These are phyloP conservation scores for Falciphora oryzae DNA, from an alignment of 2,329 filamentous ascomycete genomes.

Conservation along the genomic window DNA sequence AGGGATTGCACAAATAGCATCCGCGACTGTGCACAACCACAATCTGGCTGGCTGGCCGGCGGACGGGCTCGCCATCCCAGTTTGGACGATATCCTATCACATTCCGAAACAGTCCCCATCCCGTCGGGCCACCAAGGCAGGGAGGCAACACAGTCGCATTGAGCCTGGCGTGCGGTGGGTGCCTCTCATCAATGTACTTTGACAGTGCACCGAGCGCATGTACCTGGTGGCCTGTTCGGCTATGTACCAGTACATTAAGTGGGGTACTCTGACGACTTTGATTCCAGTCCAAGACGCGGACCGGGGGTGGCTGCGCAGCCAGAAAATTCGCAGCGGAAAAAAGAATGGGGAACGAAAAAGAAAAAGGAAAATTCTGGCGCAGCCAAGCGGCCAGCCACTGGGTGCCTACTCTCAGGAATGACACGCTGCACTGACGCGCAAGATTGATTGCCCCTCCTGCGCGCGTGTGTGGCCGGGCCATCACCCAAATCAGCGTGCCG, in stretches of 20 bases:
- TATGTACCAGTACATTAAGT: background rate
- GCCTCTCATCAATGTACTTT: background rate
- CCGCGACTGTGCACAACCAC: background rate
- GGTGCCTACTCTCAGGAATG: background rate
- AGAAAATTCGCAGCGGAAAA: background rate
- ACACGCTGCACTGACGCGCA: background rate
- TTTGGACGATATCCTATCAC: background rate
- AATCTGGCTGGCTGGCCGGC: background rate
- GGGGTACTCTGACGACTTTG: background rate
- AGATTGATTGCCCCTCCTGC: slow-evolving; percentile 1
- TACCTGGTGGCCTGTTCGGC: background rate
- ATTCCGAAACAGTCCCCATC: slow-evolving; percentile 1
- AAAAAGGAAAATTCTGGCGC: background rate
- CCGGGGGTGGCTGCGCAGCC: background rate
- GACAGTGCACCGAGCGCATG: slow-evolving; percentile 1
- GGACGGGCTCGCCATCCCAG: background rate
- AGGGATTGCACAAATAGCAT: background rate
- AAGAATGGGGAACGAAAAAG: background rate
- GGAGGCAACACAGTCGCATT: background rate
- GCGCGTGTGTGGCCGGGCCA: too few species aligned
- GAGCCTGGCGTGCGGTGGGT: background rate
- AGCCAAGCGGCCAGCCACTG: background rate
- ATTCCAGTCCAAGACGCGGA: background rate
- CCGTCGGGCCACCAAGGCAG: background rate
- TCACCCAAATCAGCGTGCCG: slow-evolving; percentile 13